Base-by-base conservation (phyloP, 768 basidiomycete species). In the Mycena filopes region DNA sequence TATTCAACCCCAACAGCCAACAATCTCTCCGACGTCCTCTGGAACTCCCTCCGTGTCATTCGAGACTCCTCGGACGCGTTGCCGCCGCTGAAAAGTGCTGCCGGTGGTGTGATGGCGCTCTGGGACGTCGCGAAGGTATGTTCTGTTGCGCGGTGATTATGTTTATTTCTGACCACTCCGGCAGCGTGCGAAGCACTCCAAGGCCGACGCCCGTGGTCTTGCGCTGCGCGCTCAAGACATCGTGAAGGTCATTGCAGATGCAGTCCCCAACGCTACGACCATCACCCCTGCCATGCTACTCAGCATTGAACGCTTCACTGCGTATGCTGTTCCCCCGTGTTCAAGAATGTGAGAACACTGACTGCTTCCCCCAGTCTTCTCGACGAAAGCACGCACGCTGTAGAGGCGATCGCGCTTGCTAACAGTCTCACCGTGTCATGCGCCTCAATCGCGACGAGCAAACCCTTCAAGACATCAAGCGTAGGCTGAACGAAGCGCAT, bases 21-120 rank as follows among this genome's bases (percentile, higher is more conserved):
- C n/a, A n/a, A n/a, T n/a, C n/a, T n/a, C n/a, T n/a, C n/a, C n/a
- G 46, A 58, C 26, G 23, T 58, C 13, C n/a, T 48, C 10, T 46
- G 23, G 56, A 58, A 31, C 13, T 58, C 56, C 13, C 25, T 58
- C 10, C 23, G 25, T 12, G 56, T 33, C 9, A 26, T 58, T 7
- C 28, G 38, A 28, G 56, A 58, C 23, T 58, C 56, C 9, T n/a
- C 56, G 5, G 56, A 58, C 18, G 56, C 56, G 1, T 47, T 46
- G 18, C 56, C 56, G 3, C 56, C 46, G 15, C 45, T 58, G 13
- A 58, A 58, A 38, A 36, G 45, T 12, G 56, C 33, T 13, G 33
- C 38, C n/a, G 31, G 56, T 21, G 31, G 21, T 2, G 56, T 20
- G 16, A 16, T 48, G 9, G 56, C 45, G 4, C 7, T 58, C 4